Conservation (phyloP, 2,329 filamentous ascomycete species). For the Ramularia endophylla region DNA sequence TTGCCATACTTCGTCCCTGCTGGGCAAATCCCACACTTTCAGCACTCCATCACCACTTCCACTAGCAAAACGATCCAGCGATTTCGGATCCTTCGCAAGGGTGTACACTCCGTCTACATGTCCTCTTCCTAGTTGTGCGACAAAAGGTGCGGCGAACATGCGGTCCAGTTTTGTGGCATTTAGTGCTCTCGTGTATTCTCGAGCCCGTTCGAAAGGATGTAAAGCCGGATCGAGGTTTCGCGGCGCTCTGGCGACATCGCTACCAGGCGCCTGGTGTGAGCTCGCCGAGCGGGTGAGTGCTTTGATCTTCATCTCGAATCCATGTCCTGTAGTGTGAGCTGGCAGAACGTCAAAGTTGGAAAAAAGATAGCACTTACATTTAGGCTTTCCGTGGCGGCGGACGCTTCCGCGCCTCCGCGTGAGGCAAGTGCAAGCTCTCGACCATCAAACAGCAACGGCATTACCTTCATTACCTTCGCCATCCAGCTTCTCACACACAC, state of each 20-base stretch:
- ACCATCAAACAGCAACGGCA: slow-evolving; percentile 2
- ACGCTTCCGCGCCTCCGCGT: slow-evolving; percentile 2
- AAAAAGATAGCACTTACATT: neutral
- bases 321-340: neutral
- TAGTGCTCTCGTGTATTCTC: slow-evolving; percentile 73
- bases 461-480: too few species aligned
- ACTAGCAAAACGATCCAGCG: slow-evolving; percentile 55
- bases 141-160: slow-evolving; percentile 81
- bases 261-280: slow-evolving; percentile 61
- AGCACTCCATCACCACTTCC: slow-evolving; percentile 88
- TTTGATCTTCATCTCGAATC: slow-evolving; percentile 48
- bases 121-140: slow-evolving; percentile 79
- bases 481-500: too few species aligned
- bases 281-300: slow-evolving; percentile 61
- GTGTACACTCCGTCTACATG: slow-evolving; percentile 75
- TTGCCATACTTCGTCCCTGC: slow-evolving; percentile 67
- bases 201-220: slow-evolving; percentile 84
- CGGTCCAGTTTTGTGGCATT: slow-evolving; percentile 90
- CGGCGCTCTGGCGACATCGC: slow-evolving; percentile 58
- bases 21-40: slow-evolving; percentile 83
- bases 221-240: slow-evolving; percentile 75
- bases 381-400: neutral
- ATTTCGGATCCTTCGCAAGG: slow-evolving; percentile 44
- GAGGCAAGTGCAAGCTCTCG: too few species aligned
- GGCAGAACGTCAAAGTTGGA: neutral